Evolutionary conservation across 2,329 filamentous ascomycete species (phyloP), one percentile per base, ranked within the genome.

Genomic region (Hirsutella rhossiliensis): DNA sequence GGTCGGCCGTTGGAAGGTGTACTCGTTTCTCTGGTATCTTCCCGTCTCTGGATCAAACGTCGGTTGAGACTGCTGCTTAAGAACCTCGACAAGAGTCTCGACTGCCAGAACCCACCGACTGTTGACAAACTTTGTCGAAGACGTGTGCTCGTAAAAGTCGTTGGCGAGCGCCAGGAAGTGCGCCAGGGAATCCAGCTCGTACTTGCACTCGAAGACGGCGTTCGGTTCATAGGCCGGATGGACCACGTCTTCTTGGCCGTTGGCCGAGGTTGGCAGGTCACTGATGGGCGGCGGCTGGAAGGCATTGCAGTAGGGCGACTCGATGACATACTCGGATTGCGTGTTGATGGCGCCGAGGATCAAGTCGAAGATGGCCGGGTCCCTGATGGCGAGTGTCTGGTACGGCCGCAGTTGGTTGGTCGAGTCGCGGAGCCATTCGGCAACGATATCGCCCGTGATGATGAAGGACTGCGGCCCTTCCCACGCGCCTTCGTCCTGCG

Each of bases 181-280:
- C 0, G 89, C 92, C 1, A 98, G 72, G 9, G 89, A 96, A 65
- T 98, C 92, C 19, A 98, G 79, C 67, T 98, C 92, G 64, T 97
- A 98, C 65, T 98, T 98, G 76, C 92, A 98, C 64, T 98, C 92
- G 52, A 96, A 98, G 4, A 98, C 92, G 41, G 81, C 76, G 0
- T 73, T 77, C 0, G 83, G 83, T 56, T 97, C 88, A 58, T 94
- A 97, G 1, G 73, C 71, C 1, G 92, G 92, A 54, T 95, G 87
- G 0, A 98, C 92, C 9, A 60, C 64, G 57, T 98, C 92, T 18
- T 82, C 76, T 59, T 95, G 86, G 3, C 86, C 86, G 56, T 90
- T 95, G 54, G 76, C 74, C 15, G 80, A 82, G 6, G 82, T 69
- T 4, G 72, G 65, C 1, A 97, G 71, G 15, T 82, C 78, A 50